Percentiles rank a stretch among this genome's conserved stretches.
phyloP scores from a whole-genome alignment of 2,329 filamentous ascomycete species.

The Cucurbitaria berberidis region DNA sequence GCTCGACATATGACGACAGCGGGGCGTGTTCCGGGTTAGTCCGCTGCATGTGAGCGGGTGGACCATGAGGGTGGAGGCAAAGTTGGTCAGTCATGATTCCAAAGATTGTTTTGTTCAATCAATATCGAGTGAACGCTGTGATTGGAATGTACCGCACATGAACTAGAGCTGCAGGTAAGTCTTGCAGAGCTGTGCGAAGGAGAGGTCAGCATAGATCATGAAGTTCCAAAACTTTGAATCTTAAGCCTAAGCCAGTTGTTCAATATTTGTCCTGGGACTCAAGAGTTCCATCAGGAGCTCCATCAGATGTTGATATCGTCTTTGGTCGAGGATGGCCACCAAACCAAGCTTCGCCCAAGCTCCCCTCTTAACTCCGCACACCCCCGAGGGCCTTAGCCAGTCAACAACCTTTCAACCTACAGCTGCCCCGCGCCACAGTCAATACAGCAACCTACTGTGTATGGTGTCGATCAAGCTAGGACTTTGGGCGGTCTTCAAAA shows the following conservation, averaged over 20 bases:
- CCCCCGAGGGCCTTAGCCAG: constrained; percentile 14
- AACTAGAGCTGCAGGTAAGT: too few species aligned
- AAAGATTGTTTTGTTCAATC: neutral
- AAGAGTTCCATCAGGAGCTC: too few species aligned
- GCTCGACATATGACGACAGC: constrained; percentile 32
- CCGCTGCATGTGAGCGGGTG: constrained; percentile 1
- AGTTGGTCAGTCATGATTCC: constrained; percentile 1
- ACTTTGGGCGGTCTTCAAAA: neutral
- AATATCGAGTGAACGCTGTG: neutral
- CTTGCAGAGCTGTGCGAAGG: too few species aligned
- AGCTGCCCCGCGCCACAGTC: neutral
- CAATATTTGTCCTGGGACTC: too few species aligned
- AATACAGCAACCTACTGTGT: neutral
- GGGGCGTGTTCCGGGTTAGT: constrained; percentile 1
- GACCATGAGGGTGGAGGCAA: neutral
- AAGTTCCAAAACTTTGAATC: neutral
- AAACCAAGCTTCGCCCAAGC: constrained; percentile 17
- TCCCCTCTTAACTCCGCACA: constrained; percentile 23
- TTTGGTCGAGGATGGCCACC: constrained; percentile 1
- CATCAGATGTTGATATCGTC: too few species aligned
- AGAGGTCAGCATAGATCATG: too few species aligned
- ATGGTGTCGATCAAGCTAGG: neutral
- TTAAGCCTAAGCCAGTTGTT: too few species aligned
- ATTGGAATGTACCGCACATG: neutral
- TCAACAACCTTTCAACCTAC: neutral